Evolutionary conservation across 208 protist species (phyloP), one percentile per base, ranked within the genome.

Genomic region (Crithidia expoeki): DNA sequence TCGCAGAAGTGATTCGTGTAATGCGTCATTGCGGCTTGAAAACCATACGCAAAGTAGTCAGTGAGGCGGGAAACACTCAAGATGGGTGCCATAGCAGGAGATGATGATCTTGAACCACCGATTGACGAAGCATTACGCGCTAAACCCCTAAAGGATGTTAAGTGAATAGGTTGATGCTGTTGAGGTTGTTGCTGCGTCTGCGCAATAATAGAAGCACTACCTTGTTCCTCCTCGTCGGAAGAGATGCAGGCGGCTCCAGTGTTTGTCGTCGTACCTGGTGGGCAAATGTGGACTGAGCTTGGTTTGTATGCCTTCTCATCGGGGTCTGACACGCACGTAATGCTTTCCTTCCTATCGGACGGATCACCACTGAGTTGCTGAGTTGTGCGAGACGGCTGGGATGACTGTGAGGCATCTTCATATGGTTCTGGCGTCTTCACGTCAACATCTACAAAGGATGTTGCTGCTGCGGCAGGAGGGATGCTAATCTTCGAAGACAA

Each of bases 21-120:
- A 63, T 76, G 57, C 16, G 40, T 50, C 63, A 70, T 44, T 7
- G 71, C 52, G 7, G 71, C 52, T 44, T 76, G 71, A 32, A 70
- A 11, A 38, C 71, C 71, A 49, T 76, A 70, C 36, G 71, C 66
- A 47, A 76, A 76, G 40, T 52, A 69, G 34, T 69, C 71, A 0
- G 21, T 40, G 7, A 70, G 62, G 4, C 36, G 55, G 16, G 71
- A 76, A 0, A 21, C 56, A 19, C 40, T 27, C 30, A 56, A 36
- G 32, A 76, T 40, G 30, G 69, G 40, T 21, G 69, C 69, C 42
- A 50, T 5, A 25, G 32, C 50, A 27, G 32, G 25, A 40, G 5
- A 5, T 12, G 36, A 14, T 12, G 9, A n/a, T n/a, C n/a, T n/a
- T n/a, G n/a, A n/a, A n/a, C n/a, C n/a, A n/a, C n/a, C n/a, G n/a